Percentiles rank a stretch among this genome's conserved stretches.
phyloP scores from a whole-genome alignment of 208 protist species.

The Entamoeba dispar region DNA sequence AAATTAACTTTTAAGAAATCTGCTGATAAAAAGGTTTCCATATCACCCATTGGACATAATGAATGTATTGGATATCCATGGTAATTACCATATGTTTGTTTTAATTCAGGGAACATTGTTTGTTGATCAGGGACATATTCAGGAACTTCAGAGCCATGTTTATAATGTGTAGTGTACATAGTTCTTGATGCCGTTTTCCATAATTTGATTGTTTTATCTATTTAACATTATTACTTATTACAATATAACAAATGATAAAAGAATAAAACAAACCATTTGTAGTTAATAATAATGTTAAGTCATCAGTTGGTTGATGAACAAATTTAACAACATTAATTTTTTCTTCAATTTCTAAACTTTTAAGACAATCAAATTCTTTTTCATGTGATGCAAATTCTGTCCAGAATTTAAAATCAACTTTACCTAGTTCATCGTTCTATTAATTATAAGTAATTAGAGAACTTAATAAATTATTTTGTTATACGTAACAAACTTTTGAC shows the following conservation, averaged over 20 bases:
- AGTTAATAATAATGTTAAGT: slow-evolving; percentile 47
- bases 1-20: slow-evolving; percentile 69
- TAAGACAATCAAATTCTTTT: slow-evolving; percentile 67
- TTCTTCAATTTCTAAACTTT: slow-evolving; percentile 63
- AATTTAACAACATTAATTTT: slow-evolving; percentile 53
- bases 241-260: slow-evolving; percentile 5
- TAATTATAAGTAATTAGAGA: no score
- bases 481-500: not conserved
- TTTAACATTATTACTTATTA: slow-evolving; percentile 2
- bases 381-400: slow-evolving; percentile 67
- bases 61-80: slow-evolving; percentile 72
- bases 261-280: slow-evolving; percentile 50
- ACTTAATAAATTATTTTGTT: not conserved
- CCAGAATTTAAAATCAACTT: slow-evolving; percentile 50
- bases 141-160: not conserved
- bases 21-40: slow-evolving; percentile 53
- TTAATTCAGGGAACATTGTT: slow-evolving; percentile 20
- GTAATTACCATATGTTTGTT: slow-evolving; percentile 52
- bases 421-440: not conserved
- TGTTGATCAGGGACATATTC: not conserved
- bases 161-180: slow-evolving; percentile 22
- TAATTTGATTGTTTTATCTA: slow-evolving; percentile 68
- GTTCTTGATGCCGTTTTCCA: slow-evolving; percentile 58
- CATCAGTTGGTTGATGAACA: slow-evolving; percentile 16
- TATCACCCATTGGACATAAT: slow-evolving; percentile 46